Conservation (phyloP, 352 stramenopile species). For the Saprolegnia parasitica region DNA sequence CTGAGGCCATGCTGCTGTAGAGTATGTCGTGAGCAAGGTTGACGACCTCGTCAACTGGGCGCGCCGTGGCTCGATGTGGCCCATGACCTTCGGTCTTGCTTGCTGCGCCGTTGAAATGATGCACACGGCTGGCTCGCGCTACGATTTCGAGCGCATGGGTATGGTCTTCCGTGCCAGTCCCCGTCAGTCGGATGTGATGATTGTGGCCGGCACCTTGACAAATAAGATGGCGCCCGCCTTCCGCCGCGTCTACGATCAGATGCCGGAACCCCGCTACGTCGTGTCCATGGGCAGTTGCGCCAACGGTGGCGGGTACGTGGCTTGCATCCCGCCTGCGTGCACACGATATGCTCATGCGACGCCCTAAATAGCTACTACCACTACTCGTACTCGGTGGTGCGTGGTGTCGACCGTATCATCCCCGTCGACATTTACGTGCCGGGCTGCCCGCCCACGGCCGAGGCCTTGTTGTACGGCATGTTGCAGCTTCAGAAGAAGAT, state of each 20-base stretch:
- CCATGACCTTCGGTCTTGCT: constrained; percentile 98
- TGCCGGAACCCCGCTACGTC: constrained; percentile 98
- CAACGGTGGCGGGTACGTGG: constrained; percentile 92
- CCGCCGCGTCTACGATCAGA: constrained; percentile 97
- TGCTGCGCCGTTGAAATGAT: constrained; percentile 99
- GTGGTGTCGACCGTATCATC: constrained; percentile 96
- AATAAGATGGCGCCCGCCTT: constrained; percentile 99
- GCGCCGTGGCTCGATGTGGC: constrained; percentile 95
- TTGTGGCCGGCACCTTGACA: constrained; percentile 98
- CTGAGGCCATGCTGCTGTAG: constrained; percentile 36
- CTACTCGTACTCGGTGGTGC: constrained; percentile 98
- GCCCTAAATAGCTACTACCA: constrained; percentile 63
- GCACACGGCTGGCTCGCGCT: constrained; percentile 70
- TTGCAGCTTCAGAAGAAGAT: constrained; percentile 99
- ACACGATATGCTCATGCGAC: background rate
- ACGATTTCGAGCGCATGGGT: constrained; percentile 30
- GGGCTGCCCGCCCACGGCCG: constrained; percentile 96
- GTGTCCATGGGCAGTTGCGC: constrained; percentile 98
- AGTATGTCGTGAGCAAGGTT: constrained; percentile 97
- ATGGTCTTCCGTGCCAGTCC: constrained; percentile 97
- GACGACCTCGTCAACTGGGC: constrained; percentile 99
- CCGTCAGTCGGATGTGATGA: constrained; percentile 98
- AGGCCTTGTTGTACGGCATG: constrained; percentile 97
- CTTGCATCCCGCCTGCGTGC: constrained; percentile 97
- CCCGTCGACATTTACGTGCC: constrained; percentile 99